These are phyloP conservation scores for Ophiosphaerella narmari DNA, from an alignment of 2,329 filamentous ascomycete genomes.

Conservation along the genomic window DNA sequence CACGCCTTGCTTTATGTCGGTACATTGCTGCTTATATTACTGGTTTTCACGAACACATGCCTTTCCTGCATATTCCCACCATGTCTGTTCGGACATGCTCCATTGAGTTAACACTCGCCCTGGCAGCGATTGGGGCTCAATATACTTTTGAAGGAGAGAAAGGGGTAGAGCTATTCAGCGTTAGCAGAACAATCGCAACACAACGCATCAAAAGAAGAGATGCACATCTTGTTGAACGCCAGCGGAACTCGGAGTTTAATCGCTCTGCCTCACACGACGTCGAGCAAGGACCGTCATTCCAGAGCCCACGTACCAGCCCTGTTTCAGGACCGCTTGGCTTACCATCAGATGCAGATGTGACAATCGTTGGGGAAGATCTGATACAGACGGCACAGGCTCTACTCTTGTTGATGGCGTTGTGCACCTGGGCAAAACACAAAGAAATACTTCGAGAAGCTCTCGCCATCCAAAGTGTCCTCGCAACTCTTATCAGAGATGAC, in stretches of 20 bases:
- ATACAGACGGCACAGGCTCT: slow-evolving; percentile 71
- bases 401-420: slow-evolving; percentile 64
- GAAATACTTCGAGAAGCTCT: slow-evolving; percentile 62
- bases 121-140: slow-evolving; percentile 70
- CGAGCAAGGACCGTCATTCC: slow-evolving; percentile 12
- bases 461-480: slow-evolving; percentile 61
- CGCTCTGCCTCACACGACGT: slow-evolving; percentile 21
- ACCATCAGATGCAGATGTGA: slow-evolving; percentile 26
- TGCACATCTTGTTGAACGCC: slow-evolving; percentile 46
- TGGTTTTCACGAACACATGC: slow-evolving; percentile 66
- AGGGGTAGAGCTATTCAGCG: slow-evolving; percentile 62
- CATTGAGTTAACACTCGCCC: slow-evolving; percentile 69
- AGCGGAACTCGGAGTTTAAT: slow-evolving; percentile 28
- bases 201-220: slow-evolving; percentile 58
- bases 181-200: slow-evolving; percentile 59
- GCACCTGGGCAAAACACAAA: slow-evolving; percentile 63
- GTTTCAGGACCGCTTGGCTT: slow-evolving; percentile 33
- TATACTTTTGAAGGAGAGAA: slow-evolving; percentile 61
- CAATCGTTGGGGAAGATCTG: slow-evolving; percentile 28
- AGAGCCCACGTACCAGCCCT: slow-evolving; percentile 25
- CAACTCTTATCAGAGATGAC: slow-evolving; percentile 60
- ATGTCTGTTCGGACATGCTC: slow-evolving; percentile 67
- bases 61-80: slow-evolving; percentile 70
- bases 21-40: slow-evolving; percentile 73
- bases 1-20: slow-evolving; percentile 68